Percentiles rank a stretch among this genome's conserved stretches.
Conservation (phyloP, 2,329 filamentous ascomycete species). For the Aureobasidium sp. region DNA sequence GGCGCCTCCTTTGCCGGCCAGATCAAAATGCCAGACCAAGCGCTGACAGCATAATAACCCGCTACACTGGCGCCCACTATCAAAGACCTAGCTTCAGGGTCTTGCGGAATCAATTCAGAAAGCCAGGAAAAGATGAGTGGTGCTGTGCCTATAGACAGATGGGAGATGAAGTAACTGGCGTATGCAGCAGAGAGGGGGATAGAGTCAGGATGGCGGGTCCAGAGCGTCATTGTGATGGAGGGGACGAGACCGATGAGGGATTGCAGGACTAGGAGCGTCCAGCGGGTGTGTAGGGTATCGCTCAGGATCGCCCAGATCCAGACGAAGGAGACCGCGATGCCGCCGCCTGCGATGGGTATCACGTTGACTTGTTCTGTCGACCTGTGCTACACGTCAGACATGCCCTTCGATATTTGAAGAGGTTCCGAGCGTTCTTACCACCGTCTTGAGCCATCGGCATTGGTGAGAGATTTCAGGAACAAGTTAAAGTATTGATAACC, state of each 20-base stretch:
- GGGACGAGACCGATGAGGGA: slow-evolving; percentile 42
- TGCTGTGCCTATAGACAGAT: slow-evolving; percentile 43
- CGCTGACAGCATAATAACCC: slow-evolving; percentile 44
- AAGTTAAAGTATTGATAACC: slow-evolving; percentile 43
- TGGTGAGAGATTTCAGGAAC: slow-evolving; percentile 37
- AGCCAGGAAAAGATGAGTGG: slow-evolving; percentile 49
- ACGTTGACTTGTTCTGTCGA: slow-evolving; percentile 38
- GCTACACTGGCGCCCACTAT: slow-evolving; percentile 46
- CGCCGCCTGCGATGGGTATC: slow-evolving; percentile 44
- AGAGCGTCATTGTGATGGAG: slow-evolving; percentile 48
- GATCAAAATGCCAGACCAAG: slow-evolving; percentile 47
- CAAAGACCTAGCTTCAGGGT: slow-evolving; percentile 44
- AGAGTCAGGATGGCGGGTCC: slow-evolving; percentile 41
- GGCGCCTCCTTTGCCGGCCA: slow-evolving; percentile 48
- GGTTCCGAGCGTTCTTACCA: slow-evolving; percentile 37
- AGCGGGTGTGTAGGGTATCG: slow-evolving; percentile 44
- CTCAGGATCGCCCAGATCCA: slow-evolving; percentile 51
- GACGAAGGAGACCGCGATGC: slow-evolving; percentile 46
- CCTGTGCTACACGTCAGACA: background rate
- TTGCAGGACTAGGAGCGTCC: slow-evolving; percentile 46
- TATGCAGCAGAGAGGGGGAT: slow-evolving; percentile 44
- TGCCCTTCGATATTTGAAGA: too few species aligned
- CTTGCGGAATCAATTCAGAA: slow-evolving; percentile 45
- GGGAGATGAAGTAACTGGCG: slow-evolving; percentile 47
- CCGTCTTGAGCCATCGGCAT: slow-evolving; percentile 35